Evolutionary conservation across 192 early-diverging fungal genomes (phyloP).

Genomic region (Radiomyces spectabilis): DNA sequence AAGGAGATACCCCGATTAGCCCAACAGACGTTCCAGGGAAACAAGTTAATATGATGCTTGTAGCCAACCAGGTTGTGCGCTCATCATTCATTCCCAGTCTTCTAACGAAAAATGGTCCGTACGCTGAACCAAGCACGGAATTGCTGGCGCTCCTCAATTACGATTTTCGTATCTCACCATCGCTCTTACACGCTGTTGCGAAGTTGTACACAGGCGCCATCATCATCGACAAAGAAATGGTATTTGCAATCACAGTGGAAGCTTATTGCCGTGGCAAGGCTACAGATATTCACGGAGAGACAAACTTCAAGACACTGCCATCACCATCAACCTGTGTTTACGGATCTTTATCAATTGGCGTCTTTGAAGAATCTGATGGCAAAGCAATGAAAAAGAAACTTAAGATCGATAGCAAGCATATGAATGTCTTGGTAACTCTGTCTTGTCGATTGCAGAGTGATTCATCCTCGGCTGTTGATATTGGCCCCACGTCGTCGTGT

Average conservation of each 20-base stretch:
- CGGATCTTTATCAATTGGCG: not conserved
- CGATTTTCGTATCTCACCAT: constrained; percentile 2
- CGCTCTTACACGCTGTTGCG: constrained; percentile 2
- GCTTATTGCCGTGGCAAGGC: not conserved
- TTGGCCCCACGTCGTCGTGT: constrained; percentile 1
- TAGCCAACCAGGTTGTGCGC: constrained; percentile 1
- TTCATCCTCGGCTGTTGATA: constrained; percentile 3
- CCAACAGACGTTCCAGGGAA: constrained; percentile 6
- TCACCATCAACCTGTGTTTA: constrained; percentile 2
- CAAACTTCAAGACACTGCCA: constrained; percentile 3
- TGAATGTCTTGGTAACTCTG: too few species aligned
- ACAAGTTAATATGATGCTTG: not conserved
- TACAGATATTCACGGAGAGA: constrained; percentile 1
- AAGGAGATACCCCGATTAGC: constrained; percentile 2
- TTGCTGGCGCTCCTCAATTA: constrained; percentile 3
- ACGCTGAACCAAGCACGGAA: not conserved
- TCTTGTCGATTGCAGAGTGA: too few species aligned
- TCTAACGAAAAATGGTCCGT: constrained; percentile 4
- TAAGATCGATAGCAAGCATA: too few species aligned
- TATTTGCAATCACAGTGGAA: constrained; percentile 1
- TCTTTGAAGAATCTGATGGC: too few species aligned
- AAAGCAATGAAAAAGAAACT: too few species aligned
- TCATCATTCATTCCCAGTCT: constrained; percentile 3
- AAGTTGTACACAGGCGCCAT: constrained; percentile 1
- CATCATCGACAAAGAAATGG: constrained; percentile 1